phyloP scores from a whole-genome alignment of 495 filamentous ascomycete genomes.

The Xylaria acuta region DNA sequence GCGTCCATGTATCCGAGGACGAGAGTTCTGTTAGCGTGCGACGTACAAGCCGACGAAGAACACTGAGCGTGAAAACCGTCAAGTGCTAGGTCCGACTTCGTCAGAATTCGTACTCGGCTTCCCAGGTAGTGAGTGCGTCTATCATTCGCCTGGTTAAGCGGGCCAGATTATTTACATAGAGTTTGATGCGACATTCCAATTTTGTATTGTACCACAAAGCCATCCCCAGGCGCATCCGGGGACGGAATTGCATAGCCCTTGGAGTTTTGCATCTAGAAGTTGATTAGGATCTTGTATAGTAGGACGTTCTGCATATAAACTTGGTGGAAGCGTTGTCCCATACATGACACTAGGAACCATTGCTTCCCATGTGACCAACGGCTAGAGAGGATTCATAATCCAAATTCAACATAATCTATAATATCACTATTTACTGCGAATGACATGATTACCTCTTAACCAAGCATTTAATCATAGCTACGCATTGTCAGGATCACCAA shows the following conservation, averaged over 20 bases:
- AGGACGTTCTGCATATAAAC: background rate
- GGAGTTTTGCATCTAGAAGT: conserved; percentile 8
- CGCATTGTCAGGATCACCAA: too few relatives aligned
- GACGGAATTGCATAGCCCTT: conserved; percentile 14
- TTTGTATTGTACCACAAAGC: conserved; percentile 17
- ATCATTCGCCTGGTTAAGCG: background rate
- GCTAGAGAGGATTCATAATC: background rate
- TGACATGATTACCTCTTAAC: background rate
- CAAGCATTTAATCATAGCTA: too few relatives aligned
- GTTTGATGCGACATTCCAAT: background rate
- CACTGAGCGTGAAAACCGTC: conserved; percentile 11
- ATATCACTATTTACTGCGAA: background rate
- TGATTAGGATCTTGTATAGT: background rate
- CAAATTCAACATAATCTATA: background rate
- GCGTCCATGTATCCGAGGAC: conserved; percentile 2
- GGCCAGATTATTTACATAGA: background rate
- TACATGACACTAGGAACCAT: background rate
- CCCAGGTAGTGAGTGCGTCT: background rate
- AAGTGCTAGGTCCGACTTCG: conserved; percentile 3
- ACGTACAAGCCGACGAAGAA: conserved; percentile 18
- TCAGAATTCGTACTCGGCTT: background rate
- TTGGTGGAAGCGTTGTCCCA: background rate
- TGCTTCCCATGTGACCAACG: background rate
- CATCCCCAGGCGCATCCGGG: background rate
- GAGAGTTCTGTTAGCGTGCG: background rate